These are phyloP conservation scores for Vitis hybrid DNA, from an alignment of 177 flowering plant genomes.

Conservation along the genomic window DNA sequence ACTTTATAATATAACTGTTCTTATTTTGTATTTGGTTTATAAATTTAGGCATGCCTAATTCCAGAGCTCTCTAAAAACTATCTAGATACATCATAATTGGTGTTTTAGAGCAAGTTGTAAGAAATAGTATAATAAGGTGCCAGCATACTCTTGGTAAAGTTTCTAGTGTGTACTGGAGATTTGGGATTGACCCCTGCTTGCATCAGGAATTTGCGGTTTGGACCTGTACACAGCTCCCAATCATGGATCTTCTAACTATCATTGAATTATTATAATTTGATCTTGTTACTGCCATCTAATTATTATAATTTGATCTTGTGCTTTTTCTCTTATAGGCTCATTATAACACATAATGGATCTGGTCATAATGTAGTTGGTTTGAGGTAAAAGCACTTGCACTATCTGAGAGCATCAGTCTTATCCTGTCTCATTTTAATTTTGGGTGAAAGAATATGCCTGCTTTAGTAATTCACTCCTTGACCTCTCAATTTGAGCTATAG, in stretches of 20 bases:
- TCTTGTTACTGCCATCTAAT: neutral
- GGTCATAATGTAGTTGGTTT: conserved; percentile 73
- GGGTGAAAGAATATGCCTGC: neutral
- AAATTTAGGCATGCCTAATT: neutral
- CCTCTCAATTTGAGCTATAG: no score
- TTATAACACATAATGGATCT: conserved; percentile 86
- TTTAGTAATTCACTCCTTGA: no score
- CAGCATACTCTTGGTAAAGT: no score
- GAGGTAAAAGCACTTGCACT: conserved; percentile 45
- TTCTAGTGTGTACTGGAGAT: no score
- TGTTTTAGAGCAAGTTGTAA: no score
- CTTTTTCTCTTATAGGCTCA: conserved; percentile 54
- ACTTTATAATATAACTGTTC: neutral
- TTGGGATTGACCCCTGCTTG: no score
- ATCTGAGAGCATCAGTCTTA: neutral
- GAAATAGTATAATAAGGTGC: no score
- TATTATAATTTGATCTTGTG: neutral
- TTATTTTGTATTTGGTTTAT: neutral
- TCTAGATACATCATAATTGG: neutral
- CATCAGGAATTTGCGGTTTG: no score
- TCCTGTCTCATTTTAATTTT: conserved; percentile 2
- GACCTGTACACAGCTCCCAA: no score
- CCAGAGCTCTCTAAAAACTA: neutral
- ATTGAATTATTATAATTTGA: neutral
- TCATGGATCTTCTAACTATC: no score